Base-by-base conservation (phyloP, 495 filamentous ascomycete species). In the Darksidea phi region DNA sequence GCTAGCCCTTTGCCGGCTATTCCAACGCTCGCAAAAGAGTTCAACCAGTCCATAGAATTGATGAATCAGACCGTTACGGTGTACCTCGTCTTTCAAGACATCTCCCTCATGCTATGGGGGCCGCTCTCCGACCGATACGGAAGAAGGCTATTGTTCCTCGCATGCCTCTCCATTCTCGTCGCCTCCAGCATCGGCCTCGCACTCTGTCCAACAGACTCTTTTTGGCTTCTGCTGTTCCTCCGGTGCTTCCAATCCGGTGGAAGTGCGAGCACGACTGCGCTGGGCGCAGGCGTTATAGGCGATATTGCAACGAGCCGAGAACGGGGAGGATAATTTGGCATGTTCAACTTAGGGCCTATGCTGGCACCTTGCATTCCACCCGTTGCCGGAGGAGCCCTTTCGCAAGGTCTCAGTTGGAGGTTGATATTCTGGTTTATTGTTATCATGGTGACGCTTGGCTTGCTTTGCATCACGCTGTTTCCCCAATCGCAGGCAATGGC, bases 271-370 rank as follows among this genome's bases (percentile, higher is more conserved):
- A 82, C 82, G 0, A 79, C 83, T 45, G 77, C 81, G 1, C 76
- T 85, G 37, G 82, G 80, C 1, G 77, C 77, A 1, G 82, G 80
- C 6, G 82, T 85, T 0, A 78, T 84, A 56, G 79, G 77, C 11
- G 82, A 84, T 55, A 79, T 84, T 52, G 78, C 81, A 0, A 81
- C 77, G 0, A 68, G 74, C 1, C 78, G 71, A 28, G 79, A 84
- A 12, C 76, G 82, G 6, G 82, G 82, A 15, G 77, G 79, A 0
- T 81, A 77, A 57, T 80, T 84, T 76, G 81, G 82, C 0, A 74
- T 83, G 15, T 82, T 78, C 47, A 45, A 59, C 32, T 21, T 42
- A 10, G 56, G 56, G 6, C 32, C 42, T 2, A 37, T 63, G 21
- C 36, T 63, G 12, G 49, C 53, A 15, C 47, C 51, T 15, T 54